Evolutionary conservation across 208 protist species (phyloP), one percentile per base, ranked within the genome.

Genomic region (Acanthamoeba rhysodes): DNA sequence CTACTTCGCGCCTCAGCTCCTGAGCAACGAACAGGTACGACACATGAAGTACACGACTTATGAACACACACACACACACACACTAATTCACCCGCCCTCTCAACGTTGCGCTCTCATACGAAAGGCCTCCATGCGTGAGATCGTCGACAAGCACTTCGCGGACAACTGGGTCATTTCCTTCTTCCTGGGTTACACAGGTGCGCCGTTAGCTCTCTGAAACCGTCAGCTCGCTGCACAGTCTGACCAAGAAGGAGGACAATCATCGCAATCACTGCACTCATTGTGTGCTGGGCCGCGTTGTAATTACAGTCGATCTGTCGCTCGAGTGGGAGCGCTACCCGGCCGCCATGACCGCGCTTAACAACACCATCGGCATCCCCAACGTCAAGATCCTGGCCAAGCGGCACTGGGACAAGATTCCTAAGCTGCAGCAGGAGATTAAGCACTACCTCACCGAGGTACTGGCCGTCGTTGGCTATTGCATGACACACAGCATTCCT

Each of bases 91-190:
- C 45, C 45, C 45, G 45, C 45, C 37, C 37, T 41, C 37, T 1
- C 37, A 41, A 41, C 37, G 37, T 41, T 48, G 45, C 45, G 45
- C 45, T 48, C 45, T 48, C 45, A 48, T 12, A 66, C 78, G 72
- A 1, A 87, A 96, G 53, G 97, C 98, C 57, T 97, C 99, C 32
- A 99, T 99, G 99, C 96, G 98, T 90, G 99, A 99, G 95, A 99
- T 99, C 87, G 99, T 99, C 16, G 98, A 99, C 97, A 99, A 99
- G 96, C 98, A 99, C 96, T 99, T 99, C 96, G 96, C 97, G 22
- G 99, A 99, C 97, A 99, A 99, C 96, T 99, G 99, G 99, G 97
- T 99, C 16, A 98, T 99, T 72, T 97, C 98, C 85, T 99, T 99
- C 95, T 99, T 99, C 97, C 98, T 99, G 95, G 99, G 99, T 37